Evolutionary conservation across 495 filamentous ascomycete genomes (phyloP).

Genomic region (Cladorrhinum samala): DNA sequence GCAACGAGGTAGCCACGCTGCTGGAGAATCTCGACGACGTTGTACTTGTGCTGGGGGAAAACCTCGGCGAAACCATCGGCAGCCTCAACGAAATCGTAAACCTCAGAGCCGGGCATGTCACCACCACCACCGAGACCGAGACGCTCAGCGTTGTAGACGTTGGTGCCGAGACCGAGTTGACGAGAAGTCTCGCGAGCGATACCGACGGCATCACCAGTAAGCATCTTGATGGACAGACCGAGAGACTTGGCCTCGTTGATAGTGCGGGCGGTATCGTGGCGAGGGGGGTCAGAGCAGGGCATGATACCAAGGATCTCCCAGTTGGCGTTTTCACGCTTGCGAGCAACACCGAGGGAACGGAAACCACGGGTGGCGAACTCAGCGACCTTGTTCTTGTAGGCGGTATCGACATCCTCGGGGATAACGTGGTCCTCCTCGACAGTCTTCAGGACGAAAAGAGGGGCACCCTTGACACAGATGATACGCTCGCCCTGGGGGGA

Average conservation of each 20-base stretch:
- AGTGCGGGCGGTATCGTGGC: constrained; percentile 84
- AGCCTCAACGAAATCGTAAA: constrained; percentile 91
- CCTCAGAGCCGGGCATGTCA: constrained; percentile 85
- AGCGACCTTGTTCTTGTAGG: constrained; percentile 83
- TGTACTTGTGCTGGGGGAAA: constrained; percentile 97
- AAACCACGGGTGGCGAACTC: constrained; percentile 90
- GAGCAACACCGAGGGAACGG: constrained; percentile 85
- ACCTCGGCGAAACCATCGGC: constrained; percentile 95
- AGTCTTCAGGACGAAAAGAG: constrained; percentile 74
- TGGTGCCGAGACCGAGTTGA: constrained; percentile 84
- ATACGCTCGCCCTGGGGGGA: constrained; percentile 74
- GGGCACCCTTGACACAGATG: constrained; percentile 86
- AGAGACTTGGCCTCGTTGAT: constrained; percentile 83
- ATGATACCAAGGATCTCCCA: constrained; percentile 95
- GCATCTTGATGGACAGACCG: constrained; percentile 90
- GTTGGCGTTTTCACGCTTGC: constrained; percentile 64
- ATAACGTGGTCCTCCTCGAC: constrained; percentile 76
- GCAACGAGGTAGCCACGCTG: constrained; percentile 94
- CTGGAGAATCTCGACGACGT: constrained; percentile 94
- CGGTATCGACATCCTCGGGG: constrained; percentile 63
- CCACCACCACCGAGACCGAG: constrained; percentile 78
- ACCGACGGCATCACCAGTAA: constrained; percentile 91
- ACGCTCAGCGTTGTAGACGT: constrained; percentile 88
- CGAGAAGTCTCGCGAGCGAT: constrained; percentile 89
- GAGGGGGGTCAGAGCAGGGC: constrained; percentile 87